A percentile compares a stretch with the other conserved stretches of the same genome.
Conservation (phyloP, 2,329 filamentous ascomycete genomes). For the Harringtonia aguacate region DNA sequence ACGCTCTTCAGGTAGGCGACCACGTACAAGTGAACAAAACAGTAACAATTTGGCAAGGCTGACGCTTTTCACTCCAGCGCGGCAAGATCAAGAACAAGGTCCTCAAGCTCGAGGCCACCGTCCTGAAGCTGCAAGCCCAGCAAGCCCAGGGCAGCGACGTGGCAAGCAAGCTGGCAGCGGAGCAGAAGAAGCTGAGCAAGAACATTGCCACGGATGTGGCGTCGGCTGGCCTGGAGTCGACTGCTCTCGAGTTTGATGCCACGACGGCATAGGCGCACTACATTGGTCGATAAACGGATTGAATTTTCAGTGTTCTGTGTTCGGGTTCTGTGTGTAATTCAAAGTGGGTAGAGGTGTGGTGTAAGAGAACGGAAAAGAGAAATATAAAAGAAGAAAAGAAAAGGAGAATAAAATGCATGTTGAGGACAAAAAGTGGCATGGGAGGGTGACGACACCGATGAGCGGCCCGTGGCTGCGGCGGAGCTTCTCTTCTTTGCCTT, state of each 20-base stretch:
- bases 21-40: not conserved
- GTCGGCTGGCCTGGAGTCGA: slow-evolving; percentile 26
- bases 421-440: too few relatives aligned
- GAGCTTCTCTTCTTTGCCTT: too few relatives aligned
- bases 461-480: too few relatives aligned
- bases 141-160: slow-evolving; percentile 30
- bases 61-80: slow-evolving; percentile 12
- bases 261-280: slow-evolving; percentile 7
- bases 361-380: not conserved
- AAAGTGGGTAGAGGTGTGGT: not conserved
- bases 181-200: slow-evolving; percentile 32
- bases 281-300: not conserved
- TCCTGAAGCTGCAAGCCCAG: slow-evolving; percentile 31
- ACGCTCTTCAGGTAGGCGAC: slow-evolving; percentile 25
- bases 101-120: slow-evolving; percentile 33
- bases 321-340: not conserved
- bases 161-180: slow-evolving; percentile 24
- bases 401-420: too few relatives aligned
- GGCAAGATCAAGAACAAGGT: slow-evolving; percentile 41
- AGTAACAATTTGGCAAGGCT: not conserved
- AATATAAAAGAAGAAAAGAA: too few relatives aligned
- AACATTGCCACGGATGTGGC: slow-evolving; percentile 30
- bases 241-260: slow-evolving; percentile 21
- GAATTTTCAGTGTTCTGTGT: not conserved
- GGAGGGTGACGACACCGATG: too few relatives aligned